Evolutionary conservation across 306 rosid species (phyloP).

Genomic region (Phaseolus lunatus): DNA sequence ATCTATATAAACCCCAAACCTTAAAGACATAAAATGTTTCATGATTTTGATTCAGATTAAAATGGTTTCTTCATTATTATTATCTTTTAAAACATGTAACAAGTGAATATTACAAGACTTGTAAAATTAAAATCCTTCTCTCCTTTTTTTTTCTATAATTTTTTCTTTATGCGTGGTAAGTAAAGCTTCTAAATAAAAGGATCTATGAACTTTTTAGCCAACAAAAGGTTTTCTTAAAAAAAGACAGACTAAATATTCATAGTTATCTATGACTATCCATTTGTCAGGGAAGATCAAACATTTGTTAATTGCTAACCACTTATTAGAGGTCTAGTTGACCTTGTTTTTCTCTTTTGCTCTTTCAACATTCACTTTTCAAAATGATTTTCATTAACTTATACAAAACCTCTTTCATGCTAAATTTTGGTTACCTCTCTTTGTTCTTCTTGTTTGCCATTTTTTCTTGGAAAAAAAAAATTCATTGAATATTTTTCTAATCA

Average conservation of each 20-base stretch:
- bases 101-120: too few relatives aligned
- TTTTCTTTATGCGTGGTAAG: conserved; percentile 9
- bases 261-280: conserved; percentile 40
- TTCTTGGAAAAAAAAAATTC: neutral
- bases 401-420: conserved; percentile 30
- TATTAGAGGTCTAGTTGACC: conserved; percentile 44
- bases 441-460: conserved; percentile 10
- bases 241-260: conserved; percentile 48
- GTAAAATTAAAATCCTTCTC: too few relatives aligned
- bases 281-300: conserved; percentile 39
- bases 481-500: conserved; percentile 18
- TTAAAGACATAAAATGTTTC: too few relatives aligned
- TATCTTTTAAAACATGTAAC: too few relatives aligned
- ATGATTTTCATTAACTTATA: conserved; percentile 30
- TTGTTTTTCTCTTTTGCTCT: conserved; percentile 42
- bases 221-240: conserved; percentile 50
- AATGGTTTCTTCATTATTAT: too few relatives aligned
- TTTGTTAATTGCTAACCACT: conserved; percentile 43
- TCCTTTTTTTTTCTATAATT: too few relatives aligned
- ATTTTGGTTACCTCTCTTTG: conserved; percentile 8
- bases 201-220: conserved; percentile 56
- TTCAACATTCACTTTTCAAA: conserved; percentile 42
- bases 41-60: too few relatives aligned
- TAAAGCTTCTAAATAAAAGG: conserved; percentile 64
- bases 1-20: too few relatives aligned